These are phyloP conservation scores for Antitrichia curtipendula DNA, from an alignment of 225 moss, liverwort and hornwort species.

Conservation along the genomic window DNA sequence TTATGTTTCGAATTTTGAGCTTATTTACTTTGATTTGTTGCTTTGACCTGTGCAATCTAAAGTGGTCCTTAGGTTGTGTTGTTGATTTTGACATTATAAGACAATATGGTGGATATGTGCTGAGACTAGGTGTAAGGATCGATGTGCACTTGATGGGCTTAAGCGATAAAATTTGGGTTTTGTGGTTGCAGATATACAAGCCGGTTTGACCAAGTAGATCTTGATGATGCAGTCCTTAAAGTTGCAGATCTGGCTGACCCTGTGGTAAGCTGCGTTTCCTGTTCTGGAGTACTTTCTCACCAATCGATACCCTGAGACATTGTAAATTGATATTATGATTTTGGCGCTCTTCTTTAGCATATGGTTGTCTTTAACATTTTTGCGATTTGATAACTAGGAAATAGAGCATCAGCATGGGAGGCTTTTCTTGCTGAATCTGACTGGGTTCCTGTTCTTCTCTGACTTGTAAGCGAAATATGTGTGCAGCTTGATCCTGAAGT, in stretches of 20 bases:
- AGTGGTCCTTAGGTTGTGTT: background rate
- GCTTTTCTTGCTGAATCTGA: background rate
- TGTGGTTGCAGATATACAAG: conserved; percentile 60
- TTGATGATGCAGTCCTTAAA: conserved; percentile 43
- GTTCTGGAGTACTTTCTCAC: background rate
- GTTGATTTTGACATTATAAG: background rate
- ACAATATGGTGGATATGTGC: background rate
- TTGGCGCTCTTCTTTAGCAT: background rate
- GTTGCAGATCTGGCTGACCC: conserved; percentile 76
- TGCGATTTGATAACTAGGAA: background rate
- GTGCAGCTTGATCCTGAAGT: conserved; percentile 86
- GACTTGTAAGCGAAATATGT: background rate
- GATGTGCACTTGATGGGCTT: background rate
- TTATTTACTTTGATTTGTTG: background rate
- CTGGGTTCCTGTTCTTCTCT: conserved; percentile 1
- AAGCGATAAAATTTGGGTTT: background rate
- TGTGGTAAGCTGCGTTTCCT: conserved; percentile 30
- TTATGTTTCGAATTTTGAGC: background rate
- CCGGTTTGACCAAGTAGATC: conserved; percentile 65
- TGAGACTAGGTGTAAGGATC: background rate
- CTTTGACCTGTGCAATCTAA: background rate
- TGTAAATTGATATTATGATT: background rate
- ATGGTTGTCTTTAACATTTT: background rate
- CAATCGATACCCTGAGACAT: background rate
- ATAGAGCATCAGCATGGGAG: background rate